Evolutionary conservation across 1,284 basidiomycete species (phyloP), one percentile per base, ranked within the genome.

Genomic region (Moniliella sp.): DNA sequence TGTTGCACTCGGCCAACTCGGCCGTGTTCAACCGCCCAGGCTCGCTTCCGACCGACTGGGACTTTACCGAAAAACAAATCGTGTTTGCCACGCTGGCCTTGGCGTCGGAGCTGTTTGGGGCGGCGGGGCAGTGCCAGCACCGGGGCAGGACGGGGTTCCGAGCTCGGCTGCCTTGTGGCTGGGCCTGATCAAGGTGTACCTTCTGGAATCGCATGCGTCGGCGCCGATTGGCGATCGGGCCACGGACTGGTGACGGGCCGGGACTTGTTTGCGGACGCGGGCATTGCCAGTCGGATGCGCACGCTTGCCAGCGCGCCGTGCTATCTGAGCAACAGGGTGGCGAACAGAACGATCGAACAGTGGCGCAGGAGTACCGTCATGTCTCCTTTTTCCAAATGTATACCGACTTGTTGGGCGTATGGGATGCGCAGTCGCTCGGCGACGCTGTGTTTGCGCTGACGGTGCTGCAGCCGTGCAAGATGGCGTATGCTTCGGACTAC

Each of bases 171-270:
- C 47, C 27, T 18, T 54, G n/a, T 42, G 43, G 31, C 76, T 88
- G 44, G 71, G 69, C 19, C 75, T 80, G 43, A 83, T 88, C 78
- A 82, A 81, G 48, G 74, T 93, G 9, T 86, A 82, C 63, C 84
- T 91, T 81, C 71, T 94, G 12, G 86, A 57, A 18, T 34, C 44
- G 13, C 43, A 46, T 12, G 39, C 45, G 21, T 32, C 40, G 38
- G 28, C n/a, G n/a, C n/a, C n/a, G n/a, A n/a, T n/a, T n/a, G n/a
- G n/a, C 14, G 35, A 4, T 15, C 36, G 9, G 40, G 43, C 0
- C 17, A 13, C 11, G 16, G 25, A 11, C 42, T 38, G 0, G 33
- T 46, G 15, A 54, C 53, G 0, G 62, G 62, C 1, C 40, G 46
- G 11, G 78, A 82, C 44, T 72, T 80, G 17, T 82, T 73, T 61